Base-by-base conservation (phyloP, 495 filamentous ascomycete genomes). In the Aspergillus bridgeri region DNA sequence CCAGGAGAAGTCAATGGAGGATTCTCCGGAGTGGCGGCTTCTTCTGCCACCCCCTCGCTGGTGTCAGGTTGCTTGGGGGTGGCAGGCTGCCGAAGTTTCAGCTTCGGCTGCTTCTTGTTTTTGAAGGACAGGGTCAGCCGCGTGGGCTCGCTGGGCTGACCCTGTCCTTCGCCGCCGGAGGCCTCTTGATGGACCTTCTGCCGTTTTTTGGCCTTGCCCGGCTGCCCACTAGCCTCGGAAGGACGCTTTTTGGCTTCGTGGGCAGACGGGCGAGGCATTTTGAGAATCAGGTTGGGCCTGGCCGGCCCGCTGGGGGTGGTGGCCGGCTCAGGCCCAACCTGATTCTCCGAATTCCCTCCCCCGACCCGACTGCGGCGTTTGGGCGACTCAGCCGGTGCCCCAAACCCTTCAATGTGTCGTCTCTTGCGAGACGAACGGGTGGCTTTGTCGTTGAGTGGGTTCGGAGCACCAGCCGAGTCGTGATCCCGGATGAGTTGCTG, bases 401-500 rank as follows among this genome's bases (percentile, higher is more conserved):
- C 54, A 29, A 21, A 51, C 49, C 17, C 33, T 38, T 38, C 33
- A 38, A 38, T 4, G 33, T 38, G 33, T 15, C 33, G 13, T 15
- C 33, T 38, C 33, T 45, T 48, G 44, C 52, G 42, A 23, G 48
- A 23, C 45, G 24, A 20, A 19, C 33, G 18, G 17, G 33, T n/a
- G 51, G 51, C 6, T 43, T 38, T 38, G 13, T 38, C 27, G 15
- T 45, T 38, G 8, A 42, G 43, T 33, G 56, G 47, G 20, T 53
- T 48, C 27, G 51, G 29, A 5, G 23, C 23, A 5, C 42, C 47
- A 4, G 47, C 47, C 17, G 47, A 46, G 56, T 60, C 58, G 24
- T 65, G 48, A 13, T 58, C 43, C 18, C 18, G 21, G n/a, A 69
- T 61, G 38, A 62, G 23, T 15, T 50, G 52, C 23, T 60, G 33